Conservation (phyloP, 495 filamentous ascomycete species). For the Hypomontagnella monticulosa region DNA sequence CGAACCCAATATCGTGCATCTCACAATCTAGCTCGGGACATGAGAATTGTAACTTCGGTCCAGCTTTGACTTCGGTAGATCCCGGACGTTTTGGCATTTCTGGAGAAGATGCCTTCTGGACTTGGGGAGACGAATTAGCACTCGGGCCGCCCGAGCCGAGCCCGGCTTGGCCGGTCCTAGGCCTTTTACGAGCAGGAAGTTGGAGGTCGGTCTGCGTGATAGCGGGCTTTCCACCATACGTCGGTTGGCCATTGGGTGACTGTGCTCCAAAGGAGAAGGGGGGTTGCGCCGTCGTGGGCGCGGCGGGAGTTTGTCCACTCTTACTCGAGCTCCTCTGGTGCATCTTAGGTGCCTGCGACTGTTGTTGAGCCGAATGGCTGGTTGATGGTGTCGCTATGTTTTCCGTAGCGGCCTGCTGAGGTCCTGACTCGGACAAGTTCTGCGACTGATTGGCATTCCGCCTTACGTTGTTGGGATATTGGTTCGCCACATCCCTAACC, state of each 20-base stretch:
- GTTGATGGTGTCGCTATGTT: constrained; percentile 32
- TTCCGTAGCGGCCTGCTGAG: constrained; percentile 34
- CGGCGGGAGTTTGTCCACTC: constrained; percentile 61
- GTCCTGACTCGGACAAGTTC: constrained; percentile 24
- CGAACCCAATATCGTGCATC: constrained; percentile 58
- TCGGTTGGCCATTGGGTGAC: constrained; percentile 76
- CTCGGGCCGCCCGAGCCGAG: constrained; percentile 40
- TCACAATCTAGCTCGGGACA: constrained; percentile 61
- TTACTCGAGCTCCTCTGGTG: constrained; percentile 56
- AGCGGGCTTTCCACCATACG: constrained; percentile 56
- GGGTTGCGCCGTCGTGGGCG: constrained; percentile 71
- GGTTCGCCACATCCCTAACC: constrained; percentile 41
- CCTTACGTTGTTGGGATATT: constrained; percentile 34
- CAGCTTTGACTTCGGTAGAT: constrained; percentile 49
- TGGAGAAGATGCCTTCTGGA: constrained; percentile 56
- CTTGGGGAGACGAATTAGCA: constrained; percentile 58
- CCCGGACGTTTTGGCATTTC: constrained; percentile 56
- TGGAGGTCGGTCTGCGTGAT: constrained; percentile 62
- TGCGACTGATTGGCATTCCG: constrained; percentile 34
- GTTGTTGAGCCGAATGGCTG: constrained; percentile 60
- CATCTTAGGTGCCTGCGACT: constrained; percentile 61
- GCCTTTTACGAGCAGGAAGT: constrained; percentile 64
- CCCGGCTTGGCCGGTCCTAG: constrained; percentile 51
- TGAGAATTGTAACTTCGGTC: constrained; percentile 50
- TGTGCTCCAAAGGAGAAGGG: constrained; percentile 74